Conservation (phyloP, 2,329 filamentous ascomycete species). For the Pyricularia sp. region DNA sequence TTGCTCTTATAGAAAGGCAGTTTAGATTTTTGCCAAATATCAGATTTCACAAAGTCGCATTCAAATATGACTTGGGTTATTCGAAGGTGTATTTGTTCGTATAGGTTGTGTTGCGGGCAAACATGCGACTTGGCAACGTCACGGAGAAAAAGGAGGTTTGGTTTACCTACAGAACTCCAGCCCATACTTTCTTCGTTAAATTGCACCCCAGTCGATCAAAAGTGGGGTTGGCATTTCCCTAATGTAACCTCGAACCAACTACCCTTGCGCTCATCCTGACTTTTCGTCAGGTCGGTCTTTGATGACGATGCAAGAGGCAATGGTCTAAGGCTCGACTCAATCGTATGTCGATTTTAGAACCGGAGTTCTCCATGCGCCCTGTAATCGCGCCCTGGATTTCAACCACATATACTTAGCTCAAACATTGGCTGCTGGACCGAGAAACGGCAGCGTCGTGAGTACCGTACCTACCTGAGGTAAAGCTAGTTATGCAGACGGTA, state of each 20-base stretch:
- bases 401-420: not conserved
- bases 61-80: not conserved
- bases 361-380: not conserved
- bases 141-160: too few relatives aligned
- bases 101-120: not conserved
- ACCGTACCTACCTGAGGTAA: not conserved
- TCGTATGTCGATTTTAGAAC: not conserved
- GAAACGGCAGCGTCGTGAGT: not conserved
- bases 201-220: not conserved
- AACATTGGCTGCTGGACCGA: not conserved
- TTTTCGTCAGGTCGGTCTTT: not conserved
- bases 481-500: not conserved
- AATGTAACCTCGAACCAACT: not conserved
- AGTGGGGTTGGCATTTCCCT: not conserved
- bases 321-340: not conserved
- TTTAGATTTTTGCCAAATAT: not conserved
- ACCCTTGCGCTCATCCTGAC: not conserved
- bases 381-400: not conserved
- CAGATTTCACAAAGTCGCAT: not conserved
- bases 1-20: not conserved
- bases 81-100: not conserved
- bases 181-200: not conserved
- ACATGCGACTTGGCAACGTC: too few relatives aligned
- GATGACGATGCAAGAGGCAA: not conserved
- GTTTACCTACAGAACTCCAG: too few relatives aligned